Evolutionary conservation across 2,329 filamentous ascomycete species (phyloP).

Genomic region (Colletotrichum eremochloae): DNA sequence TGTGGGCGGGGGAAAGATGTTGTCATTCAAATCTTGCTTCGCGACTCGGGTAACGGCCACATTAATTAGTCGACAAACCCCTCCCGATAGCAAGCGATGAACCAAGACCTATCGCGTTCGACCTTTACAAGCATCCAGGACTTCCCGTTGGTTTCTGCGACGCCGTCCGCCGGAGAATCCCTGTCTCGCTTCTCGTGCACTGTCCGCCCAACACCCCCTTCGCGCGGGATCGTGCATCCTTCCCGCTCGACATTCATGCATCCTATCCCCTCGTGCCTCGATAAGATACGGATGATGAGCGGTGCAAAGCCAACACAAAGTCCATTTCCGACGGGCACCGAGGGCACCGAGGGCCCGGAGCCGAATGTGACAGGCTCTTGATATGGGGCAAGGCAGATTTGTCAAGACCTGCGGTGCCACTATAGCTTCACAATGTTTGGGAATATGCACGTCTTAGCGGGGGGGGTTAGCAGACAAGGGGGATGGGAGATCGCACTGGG

Average conservation of each 20-base stretch:
- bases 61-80: background rate
- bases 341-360: constrained; percentile 6
- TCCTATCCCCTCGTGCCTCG: background rate
- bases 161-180: constrained; percentile 29
- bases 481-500: background rate
- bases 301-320: background rate
- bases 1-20: background rate
- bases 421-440: constrained; percentile 1
- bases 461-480: background rate
- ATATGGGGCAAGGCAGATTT: constrained; percentile 17
- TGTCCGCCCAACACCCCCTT: background rate
- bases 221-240: constrained; percentile 4
- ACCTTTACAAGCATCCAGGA: constrained; percentile 26
- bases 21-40: background rate
- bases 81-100: background rate
- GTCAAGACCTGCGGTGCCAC: background rate
- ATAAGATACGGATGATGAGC: background rate
- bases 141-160: constrained; percentile 14
- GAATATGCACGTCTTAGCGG: constrained; percentile 16
- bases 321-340: background rate
- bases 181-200: constrained; percentile 16
- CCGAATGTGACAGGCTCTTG: constrained; percentile 4
- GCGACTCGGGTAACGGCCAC: background rate
- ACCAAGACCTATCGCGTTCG: constrained; percentile 19
- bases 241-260: constrained; percentile 20